Base-by-base conservation (phyloP, 208 protist genomes). In the Trypanosoma caninum region DNA sequence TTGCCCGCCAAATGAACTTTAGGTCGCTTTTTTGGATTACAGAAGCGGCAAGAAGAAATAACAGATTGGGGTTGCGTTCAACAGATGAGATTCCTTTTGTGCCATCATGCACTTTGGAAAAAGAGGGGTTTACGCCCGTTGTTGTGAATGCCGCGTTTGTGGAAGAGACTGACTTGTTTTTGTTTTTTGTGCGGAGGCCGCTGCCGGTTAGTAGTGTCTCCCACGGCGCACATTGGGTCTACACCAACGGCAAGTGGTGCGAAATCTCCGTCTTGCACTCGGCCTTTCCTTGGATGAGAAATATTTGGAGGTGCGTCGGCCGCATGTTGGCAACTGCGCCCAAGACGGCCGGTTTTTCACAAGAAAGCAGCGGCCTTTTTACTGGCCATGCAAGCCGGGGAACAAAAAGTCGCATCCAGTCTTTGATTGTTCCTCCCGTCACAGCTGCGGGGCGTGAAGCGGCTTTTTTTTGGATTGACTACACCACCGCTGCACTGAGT, bases 111-210 rank as follows among this genome's bases (percentile, higher is more conserved):
- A 28, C n/a, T n/a, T n/a, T n/a, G n/a, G n/a, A n/a, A n/a, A n/a
- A 20, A 3, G 10, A 42, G 34, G 23, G 28, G 9, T 18, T 27
- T 23, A n/a, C 20, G n/a, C 2, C 14, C 28, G 10, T 57, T 23
- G 2, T 84, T 27, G 52, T 82, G 47, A 87, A 90, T 53, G 69
- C 74, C 2, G 60, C 57, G 13, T 84, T 87, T 60, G 28, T 90
- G 18, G 77, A 90, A 30, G 79, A 90, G 48, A 81, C 80, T 1
- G 77, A 79, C 54, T 69, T 91, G 0, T 86, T 87, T 63, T 48
- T 84, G n/a, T 78, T 87, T 14, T 70, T 90, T 16, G 54, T 76
- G 42, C 53, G 35, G 28, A 45, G 61, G 10, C 72, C 72, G 41
- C 28, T 61, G 18, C 59, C 42, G 28, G 34, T 40, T n/a, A 30